Evolutionary conservation across 2,329 filamentous ascomycete species (phyloP).

Genomic region (Stagonosporopsis tanaceti): DNA sequence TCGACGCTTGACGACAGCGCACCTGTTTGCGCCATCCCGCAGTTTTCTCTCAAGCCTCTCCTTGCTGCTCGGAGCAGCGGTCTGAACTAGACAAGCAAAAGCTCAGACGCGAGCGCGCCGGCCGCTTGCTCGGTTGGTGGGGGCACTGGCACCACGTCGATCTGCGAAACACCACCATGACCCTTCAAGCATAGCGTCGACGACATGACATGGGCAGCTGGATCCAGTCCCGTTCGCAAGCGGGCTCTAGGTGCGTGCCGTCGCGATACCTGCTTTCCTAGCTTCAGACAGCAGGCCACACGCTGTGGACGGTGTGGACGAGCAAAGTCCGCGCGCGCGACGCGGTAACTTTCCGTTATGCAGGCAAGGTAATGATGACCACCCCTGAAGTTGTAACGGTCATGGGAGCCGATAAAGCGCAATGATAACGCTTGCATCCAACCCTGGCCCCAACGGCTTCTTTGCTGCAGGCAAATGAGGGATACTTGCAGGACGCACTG

Average conservation of each 20-base stretch:
- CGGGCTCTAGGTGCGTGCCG: constrained; percentile 43
- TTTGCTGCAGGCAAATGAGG: constrained; percentile 29
- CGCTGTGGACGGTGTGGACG: constrained; percentile 10
- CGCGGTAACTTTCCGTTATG: neutral
- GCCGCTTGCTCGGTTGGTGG: constrained; percentile 24
- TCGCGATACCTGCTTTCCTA: constrained; percentile 29
- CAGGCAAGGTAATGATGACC: constrained; percentile 8
- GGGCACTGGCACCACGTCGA: constrained; percentile 43
- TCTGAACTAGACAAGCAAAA: constrained; percentile 34
- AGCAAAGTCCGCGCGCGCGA: constrained; percentile 6
- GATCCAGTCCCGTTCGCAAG: constrained; percentile 21
- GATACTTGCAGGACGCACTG: constrained; percentile 28
- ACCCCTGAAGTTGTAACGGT: neutral
- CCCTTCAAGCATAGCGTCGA: constrained; percentile 27
- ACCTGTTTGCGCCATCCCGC: constrained; percentile 21
- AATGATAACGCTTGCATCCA: constrained; percentile 21
- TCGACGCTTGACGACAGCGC: constrained; percentile 13
- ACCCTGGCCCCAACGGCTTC: constrained; percentile 27
- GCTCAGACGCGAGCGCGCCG: constrained; percentile 10
- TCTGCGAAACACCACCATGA: constrained; percentile 29
- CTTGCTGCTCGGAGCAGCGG: constrained; percentile 25
- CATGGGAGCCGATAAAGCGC: constrained; percentile 5
- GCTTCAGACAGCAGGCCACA: constrained; percentile 25
- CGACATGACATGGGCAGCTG: constrained; percentile 13
- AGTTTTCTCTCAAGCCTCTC: constrained; percentile 3